Conservation (phyloP, 2,329 filamentous ascomycete species). For the Pseudonectria foliicola region DNA sequence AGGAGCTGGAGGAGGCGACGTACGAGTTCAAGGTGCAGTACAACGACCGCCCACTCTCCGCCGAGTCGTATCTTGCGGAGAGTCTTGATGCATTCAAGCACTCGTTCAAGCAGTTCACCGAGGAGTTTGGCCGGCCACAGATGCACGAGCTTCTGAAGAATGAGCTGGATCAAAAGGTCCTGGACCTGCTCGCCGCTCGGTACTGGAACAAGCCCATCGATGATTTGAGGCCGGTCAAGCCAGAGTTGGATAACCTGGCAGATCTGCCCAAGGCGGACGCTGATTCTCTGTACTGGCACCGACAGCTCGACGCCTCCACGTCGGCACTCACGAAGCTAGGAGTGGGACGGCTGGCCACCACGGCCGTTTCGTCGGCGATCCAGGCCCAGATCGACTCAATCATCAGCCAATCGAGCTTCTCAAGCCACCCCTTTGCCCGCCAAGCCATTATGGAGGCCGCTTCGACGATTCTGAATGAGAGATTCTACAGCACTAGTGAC, state of each 20-base stretch:
- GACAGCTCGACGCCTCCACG: conserved; percentile 87
- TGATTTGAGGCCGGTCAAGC: conserved; percentile 61
- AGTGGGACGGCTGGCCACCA: conserved; percentile 86
- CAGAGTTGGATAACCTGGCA: conserved; percentile 64
- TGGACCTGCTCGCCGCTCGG: conserved; percentile 84
- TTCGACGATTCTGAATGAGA: conserved; percentile 81
- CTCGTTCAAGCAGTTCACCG: conserved; percentile 89
- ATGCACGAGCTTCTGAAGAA: conserved; percentile 85
- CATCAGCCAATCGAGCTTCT: conserved; percentile 74
- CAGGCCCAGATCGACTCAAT: conserved; percentile 77
- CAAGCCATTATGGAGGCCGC: conserved; percentile 91
- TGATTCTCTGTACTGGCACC: conserved; percentile 82
- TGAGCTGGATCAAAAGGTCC: conserved; percentile 87
- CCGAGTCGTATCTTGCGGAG: conserved; percentile 93
- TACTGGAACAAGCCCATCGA: conserved; percentile 97
- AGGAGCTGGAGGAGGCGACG: conserved; percentile 91
- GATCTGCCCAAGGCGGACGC: conserved; percentile 80
- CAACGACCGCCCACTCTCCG: conserved; percentile 89
- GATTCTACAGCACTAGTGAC: conserved; percentile 94
- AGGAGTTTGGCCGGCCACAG: conserved; percentile 81
- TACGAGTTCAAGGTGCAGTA: conserved; percentile 99
- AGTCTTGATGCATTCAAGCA: conserved; percentile 96
- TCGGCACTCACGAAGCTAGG: conserved; percentile 90
- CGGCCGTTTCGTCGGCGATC: conserved; percentile 80
- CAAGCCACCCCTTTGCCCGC: conserved; percentile 82